Evolutionary conservation across 1,139 yeast genomes (phyloP), one percentile per base, ranked within the genome.

Genomic region (Geotrichum candidum): DNA sequence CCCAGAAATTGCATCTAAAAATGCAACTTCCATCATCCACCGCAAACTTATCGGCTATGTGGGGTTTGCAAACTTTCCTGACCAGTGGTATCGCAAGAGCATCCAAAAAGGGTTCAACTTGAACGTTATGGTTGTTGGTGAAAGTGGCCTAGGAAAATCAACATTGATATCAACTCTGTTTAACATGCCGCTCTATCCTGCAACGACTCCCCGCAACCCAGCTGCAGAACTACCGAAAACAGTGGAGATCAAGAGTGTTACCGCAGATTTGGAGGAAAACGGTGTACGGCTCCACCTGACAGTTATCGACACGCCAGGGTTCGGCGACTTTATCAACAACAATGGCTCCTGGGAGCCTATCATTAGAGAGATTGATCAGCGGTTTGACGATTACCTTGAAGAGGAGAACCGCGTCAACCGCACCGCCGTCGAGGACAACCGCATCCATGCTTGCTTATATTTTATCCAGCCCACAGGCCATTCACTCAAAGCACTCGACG

Each of bases 401-500:
- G 85, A 87, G 57, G 99, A 95, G 78, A 90, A 91, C 72, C 87
- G 88, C 74, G 83, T 90, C 66, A 87, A 87, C 76, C 85, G 99
- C 74, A 77, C 87, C n/a, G 76, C 83, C 46, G 81, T 94, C 72
- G 99, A 94, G 68, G 78, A 78, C 61, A 92, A 92, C 87, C 87
- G 98, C 83, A 92, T 92, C 75, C 92, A 92, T 76, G 98, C 98
- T 64, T 97, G 98, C 82, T 82, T 92, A 76, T 92, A 92, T 81
- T 88, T 95, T 71, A 89, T 95, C 71, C 98, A 92, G 77, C 99
- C 98, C 70, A 92, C 98, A 31, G 99, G 97, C 63, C 99, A 94
- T 76, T 85, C 91, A 51, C 83, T 94, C 74, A 89, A 87, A 74
- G 86, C 97, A 25, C 81, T 95, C 72, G 99, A 95, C 74, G 86